A percentile compares a stretch with the other conserved stretches of the same genome.
phyloP scores from a whole-genome alignment of 2,329 filamentous ascomycete species.

The Colletotrichum salicis region DNA sequence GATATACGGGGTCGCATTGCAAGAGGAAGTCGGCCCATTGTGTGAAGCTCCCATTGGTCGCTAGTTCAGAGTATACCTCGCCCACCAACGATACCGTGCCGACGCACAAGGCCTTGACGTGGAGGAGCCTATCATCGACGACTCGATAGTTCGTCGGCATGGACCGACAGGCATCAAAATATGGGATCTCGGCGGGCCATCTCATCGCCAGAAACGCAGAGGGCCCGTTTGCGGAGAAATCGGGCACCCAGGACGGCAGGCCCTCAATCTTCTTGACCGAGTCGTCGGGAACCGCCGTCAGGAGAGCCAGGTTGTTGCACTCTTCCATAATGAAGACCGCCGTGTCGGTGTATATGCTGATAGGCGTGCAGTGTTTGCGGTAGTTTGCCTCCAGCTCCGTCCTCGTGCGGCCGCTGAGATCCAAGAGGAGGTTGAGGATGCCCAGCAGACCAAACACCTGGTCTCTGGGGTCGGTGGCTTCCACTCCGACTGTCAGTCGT shows the following conservation, averaged over 20 bases:
- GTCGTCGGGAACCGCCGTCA: slow-evolving; percentile 39
- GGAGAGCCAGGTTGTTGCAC: slow-evolving; percentile 30
- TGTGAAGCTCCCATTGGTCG: slow-evolving; percentile 22
- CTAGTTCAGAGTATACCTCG: slow-evolving; percentile 23
- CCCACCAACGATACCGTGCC: slow-evolving; percentile 9
- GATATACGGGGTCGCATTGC: slow-evolving; percentile 38
- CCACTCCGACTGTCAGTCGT: slow-evolving; percentile 29
- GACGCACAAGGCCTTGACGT: slow-evolving; percentile 15
- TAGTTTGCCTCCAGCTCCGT: slow-evolving; percentile 17
- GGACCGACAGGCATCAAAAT: slow-evolving; percentile 20
- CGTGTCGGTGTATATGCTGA: slow-evolving; percentile 17
- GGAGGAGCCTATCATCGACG: slow-evolving; percentile 1
- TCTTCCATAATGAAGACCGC: slow-evolving; percentile 27
- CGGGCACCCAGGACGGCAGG: slow-evolving; percentile 38
- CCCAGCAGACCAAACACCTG: slow-evolving; percentile 36
- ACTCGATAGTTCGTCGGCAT: neutral
- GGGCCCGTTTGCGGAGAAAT: slow-evolving; percentile 36
- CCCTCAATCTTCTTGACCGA: slow-evolving; percentile 19
- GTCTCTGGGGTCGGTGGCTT: slow-evolving; percentile 35
- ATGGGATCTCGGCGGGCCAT: slow-evolving; percentile 1
- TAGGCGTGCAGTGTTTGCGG: slow-evolving; percentile 7
- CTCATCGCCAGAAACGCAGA: slow-evolving; percentile 16
- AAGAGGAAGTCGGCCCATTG: slow-evolving; percentile 32
- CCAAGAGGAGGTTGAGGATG: slow-evolving; percentile 29
- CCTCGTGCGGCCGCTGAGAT: slow-evolving; percentile 10